Percentiles rank a stretch among this genome's conserved stretches.
Conservation (phyloP, 1,284 basidiomycete genomes). For the Agaricales sp. region DNA sequence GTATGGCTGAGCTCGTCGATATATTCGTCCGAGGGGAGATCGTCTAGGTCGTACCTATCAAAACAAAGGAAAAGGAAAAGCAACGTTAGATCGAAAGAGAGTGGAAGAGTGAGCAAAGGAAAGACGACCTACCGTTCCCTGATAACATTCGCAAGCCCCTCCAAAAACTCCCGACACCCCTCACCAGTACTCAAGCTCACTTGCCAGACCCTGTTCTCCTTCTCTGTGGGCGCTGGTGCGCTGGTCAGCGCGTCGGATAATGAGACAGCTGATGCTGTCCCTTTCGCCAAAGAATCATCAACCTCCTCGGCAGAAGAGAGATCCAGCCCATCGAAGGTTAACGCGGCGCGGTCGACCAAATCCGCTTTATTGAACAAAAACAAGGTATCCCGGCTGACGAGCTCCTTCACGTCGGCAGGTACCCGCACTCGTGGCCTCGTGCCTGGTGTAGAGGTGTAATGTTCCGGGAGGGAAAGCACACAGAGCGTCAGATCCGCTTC, state of each 20-base stretch:
- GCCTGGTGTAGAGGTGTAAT: conserved; percentile 16
- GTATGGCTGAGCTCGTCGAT: too few relatives aligned
- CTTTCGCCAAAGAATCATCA: too few relatives aligned
- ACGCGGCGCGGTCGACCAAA: too few relatives aligned
- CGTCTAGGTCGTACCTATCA: conserved; percentile 26
- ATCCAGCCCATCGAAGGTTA: too few relatives aligned
- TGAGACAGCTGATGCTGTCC: too few relatives aligned
- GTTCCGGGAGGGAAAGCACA: conserved; percentile 58
- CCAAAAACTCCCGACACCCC: conserved; percentile 49
- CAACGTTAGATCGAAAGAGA: background rate
- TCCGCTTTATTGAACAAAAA: conserved; percentile 74
- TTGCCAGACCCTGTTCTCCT: too few relatives aligned
- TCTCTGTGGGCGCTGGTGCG: too few relatives aligned
- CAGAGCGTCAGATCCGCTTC: conserved; percentile 67
- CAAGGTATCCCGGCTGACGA: conserved; percentile 45
- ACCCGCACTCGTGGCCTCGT: conserved; percentile 8
- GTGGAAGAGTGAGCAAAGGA: background rate
- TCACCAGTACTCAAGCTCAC: conserved; percentile 53
- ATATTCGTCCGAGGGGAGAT: conserved; percentile 15
- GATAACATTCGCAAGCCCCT: conserved; percentile 42
- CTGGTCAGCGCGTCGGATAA: too few relatives aligned
- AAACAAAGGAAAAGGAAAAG: background rate
- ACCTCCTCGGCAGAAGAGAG: too few relatives aligned
- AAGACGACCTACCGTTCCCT: conserved; percentile 37
- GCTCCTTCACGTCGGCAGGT: conserved; percentile 25